Base-by-base conservation (phyloP, 495 filamentous ascomycete species). In the Penicillium arizonense region DNA sequence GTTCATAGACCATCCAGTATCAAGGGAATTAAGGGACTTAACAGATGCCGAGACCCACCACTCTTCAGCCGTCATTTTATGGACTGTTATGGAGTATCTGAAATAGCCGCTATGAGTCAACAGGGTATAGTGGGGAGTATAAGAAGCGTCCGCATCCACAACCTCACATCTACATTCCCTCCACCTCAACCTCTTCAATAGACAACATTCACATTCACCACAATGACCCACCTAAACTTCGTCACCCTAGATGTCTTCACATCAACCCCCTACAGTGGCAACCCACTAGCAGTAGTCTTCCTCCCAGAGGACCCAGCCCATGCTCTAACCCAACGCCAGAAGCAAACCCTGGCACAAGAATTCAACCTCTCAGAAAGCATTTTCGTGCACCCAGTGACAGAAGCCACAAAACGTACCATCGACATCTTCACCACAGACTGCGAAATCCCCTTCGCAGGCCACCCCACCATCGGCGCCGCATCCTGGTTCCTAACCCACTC, bases 291-390 rank as follows among this genome's bases (percentile, higher is more conserved):
- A 12, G 70, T 74, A 11, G 71, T 77, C 53, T 75, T 74, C 55
- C 63, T 74, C 34, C 69, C 73, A 24, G 58, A 63, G 36, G 41
- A 61, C 14, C 46, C 49, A 28, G 38, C 53, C 18, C 38, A 47
- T 4, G 39, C 62, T 21, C 44, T 77, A 32, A 67, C 66, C 34
- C 71, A 75, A 36, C 41, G 32, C 44, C 72, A 77, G 50, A 77
- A 75, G 37, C 72, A 73, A 68, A 67, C 58, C 38, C 85, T 95
- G 33, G 82, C 89, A 3, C 59, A 65, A 28, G 90, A 96, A 69
- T 94, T 94, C 84, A 93, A 93, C 56, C 77, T 90, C 57, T 90
- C 87, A 4, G 90, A 94, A 62, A 92, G 85, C 1, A 86, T 91
- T 46, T 96, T 93, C 69, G 69, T 94, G 12, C 82, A 90, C 56